A percentile compares a stretch with the other conserved stretches of the same genome.
phyloP scores from a whole-genome alignment of 306 rosid species.

The Gastrolobium bilobum region DNA sequence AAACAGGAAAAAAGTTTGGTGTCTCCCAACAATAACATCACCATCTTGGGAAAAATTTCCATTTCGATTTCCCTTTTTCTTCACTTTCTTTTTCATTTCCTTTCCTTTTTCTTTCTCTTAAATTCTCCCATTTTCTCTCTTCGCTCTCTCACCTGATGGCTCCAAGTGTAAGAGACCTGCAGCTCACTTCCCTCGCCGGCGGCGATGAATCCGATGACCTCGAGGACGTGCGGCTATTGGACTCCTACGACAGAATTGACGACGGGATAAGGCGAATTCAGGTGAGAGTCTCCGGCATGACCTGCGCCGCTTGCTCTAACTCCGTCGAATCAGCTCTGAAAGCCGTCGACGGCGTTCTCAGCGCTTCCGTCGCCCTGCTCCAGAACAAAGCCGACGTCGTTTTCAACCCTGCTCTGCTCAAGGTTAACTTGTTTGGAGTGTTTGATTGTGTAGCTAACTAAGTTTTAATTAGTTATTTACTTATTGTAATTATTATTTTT shows the following conservation, averaged over 20 bases:
- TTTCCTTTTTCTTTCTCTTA: background rate
- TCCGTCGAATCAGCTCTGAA: constrained; percentile 85
- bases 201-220: constrained; percentile 57
- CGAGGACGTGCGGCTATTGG: constrained; percentile 83
- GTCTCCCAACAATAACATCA: background rate
- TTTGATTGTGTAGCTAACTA: background rate
- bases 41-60: background rate
- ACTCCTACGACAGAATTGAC: constrained; percentile 63
- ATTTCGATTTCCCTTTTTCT: background rate
- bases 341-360: constrained; percentile 69
- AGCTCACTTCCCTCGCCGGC: constrained; percentile 45
- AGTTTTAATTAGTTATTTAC: background rate
- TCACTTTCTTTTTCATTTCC: background rate
- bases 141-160: constrained; percentile 43
- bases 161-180: constrained; percentile 38
- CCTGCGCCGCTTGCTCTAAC: constrained; percentile 96
- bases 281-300: constrained; percentile 87
- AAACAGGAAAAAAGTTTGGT: background rate
- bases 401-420: constrained; percentile 73
- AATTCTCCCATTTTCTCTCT: background rate
- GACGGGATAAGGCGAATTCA: constrained; percentile 65
- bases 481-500: background rate
- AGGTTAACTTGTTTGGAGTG: constrained; percentile 55
- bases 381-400: constrained; percentile 95
- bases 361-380: constrained; percentile 87